These are phyloP conservation scores for Chaetomium olivaceum DNA, from an alignment of 2,329 filamentous ascomycete genomes.

Conservation along the genomic window DNA sequence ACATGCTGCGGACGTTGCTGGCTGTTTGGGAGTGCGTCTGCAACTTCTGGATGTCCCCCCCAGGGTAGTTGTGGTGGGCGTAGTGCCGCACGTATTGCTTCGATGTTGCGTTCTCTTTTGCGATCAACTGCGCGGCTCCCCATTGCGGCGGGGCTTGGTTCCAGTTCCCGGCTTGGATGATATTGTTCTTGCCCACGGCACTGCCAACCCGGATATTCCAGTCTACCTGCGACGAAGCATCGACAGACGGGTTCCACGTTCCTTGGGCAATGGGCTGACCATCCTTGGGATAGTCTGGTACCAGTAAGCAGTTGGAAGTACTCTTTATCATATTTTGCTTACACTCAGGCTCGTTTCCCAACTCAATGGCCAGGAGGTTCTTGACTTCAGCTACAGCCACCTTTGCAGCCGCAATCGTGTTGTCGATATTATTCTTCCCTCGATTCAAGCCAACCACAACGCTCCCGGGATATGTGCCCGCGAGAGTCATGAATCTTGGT, in stretches of 20 bases:
- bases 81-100: slow-evolving; percentile 45
- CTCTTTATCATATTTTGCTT: slow-evolving; percentile 23
- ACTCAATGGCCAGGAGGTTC: slow-evolving; percentile 55
- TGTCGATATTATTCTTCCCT: slow-evolving; percentile 52
- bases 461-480: slow-evolving; percentile 49
- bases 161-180: slow-evolving; percentile 46
- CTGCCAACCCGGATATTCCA: slow-evolving; percentile 42
- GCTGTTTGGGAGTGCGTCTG: slow-evolving; percentile 49
- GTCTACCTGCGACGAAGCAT: slow-evolving; percentile 43
- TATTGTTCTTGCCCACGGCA: slow-evolving; percentile 38
- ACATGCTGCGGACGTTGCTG: slow-evolving; percentile 41
- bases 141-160: slow-evolving; percentile 41
- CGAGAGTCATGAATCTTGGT: slow-evolving; percentile 52
- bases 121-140: slow-evolving; percentile 44
- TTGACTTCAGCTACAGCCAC: slow-evolving; percentile 45
- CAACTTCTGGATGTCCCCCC: slow-evolving; percentile 43
- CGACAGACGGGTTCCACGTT: slow-evolving; percentile 41
- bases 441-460: slow-evolving; percentile 57
- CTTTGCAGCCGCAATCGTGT: slow-evolving; percentile 55
- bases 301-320: not conserved
- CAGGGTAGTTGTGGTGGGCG: slow-evolving; percentile 52
- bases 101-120: slow-evolving; percentile 40
- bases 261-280: slow-evolving; percentile 43
- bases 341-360: slow-evolving; percentile 61
- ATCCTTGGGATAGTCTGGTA: slow-evolving; percentile 39